Conservation (phyloP, 179 eudicot species). For the Beta corolliflora region DNA sequence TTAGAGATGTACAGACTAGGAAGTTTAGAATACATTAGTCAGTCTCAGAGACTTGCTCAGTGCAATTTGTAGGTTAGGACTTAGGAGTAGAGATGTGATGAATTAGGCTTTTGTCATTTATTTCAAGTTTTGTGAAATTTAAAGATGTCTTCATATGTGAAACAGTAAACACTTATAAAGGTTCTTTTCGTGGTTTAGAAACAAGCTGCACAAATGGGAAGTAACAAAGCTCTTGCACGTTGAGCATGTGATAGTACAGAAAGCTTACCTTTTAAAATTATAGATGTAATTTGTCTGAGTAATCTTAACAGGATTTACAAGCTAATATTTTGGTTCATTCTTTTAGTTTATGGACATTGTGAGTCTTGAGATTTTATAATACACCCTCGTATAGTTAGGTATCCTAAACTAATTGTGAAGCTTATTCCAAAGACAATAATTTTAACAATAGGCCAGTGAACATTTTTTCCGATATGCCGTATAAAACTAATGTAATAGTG, state of each 20-base stretch:
- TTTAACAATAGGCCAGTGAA: too few relatives aligned
- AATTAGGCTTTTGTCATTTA: not conserved
- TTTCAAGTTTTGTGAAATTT: not conserved
- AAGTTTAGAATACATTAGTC: constrained; percentile 8
- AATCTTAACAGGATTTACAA: too few relatives aligned
- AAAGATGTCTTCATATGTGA: not conserved
- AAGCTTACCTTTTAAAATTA: not conserved
- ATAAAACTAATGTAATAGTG: too few relatives aligned
- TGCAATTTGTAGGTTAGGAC: not conserved
- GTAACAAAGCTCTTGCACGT: not conserved
- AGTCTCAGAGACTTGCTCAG: not conserved
- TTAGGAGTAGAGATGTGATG: not conserved
- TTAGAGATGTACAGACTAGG: constrained; percentile 19
- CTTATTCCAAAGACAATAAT: too few relatives aligned
- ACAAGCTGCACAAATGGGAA: not conserved
- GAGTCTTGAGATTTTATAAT: too few relatives aligned
- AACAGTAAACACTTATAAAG: not conserved
- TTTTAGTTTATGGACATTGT: too few relatives aligned
- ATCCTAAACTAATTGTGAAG: too few relatives aligned
- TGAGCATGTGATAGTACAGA: not conserved
- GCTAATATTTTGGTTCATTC: too few relatives aligned
- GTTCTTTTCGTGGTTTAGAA: not conserved
- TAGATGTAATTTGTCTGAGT: too few relatives aligned
- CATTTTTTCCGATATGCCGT: too few relatives aligned
- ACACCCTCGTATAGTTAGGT: too few relatives aligned